These are phyloP conservation scores for Ilex paraguariensis DNA, from an alignment of 305 asterid genomes.

Conservation along the genomic window DNA sequence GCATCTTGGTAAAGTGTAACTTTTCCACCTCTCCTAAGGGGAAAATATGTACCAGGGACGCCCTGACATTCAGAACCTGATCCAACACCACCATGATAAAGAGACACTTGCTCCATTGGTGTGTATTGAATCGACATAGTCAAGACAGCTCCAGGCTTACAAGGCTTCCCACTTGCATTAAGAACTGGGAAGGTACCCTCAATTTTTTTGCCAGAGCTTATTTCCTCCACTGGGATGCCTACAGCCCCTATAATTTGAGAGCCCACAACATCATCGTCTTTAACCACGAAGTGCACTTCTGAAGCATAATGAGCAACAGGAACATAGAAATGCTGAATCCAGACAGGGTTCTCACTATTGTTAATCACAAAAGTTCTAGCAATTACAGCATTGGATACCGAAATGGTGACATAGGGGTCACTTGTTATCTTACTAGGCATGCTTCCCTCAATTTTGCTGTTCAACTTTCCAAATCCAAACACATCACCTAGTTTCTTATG, in stretches of 20 bases:
- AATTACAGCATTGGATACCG: conserved; percentile 63
- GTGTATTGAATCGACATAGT: conserved; percentile 64
- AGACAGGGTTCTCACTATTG: conserved; percentile 66
- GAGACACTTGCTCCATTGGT: conserved; percentile 48
- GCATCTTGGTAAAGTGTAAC: conserved; percentile 89
- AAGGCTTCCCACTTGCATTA: conserved; percentile 52
- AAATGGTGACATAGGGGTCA: conserved; percentile 80
- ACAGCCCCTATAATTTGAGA: conserved; percentile 86
- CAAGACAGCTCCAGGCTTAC: conserved; percentile 59
- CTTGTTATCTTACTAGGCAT: conserved; percentile 40
- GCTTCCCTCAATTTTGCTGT: conserved; percentile 40
- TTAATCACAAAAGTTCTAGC: conserved; percentile 71
- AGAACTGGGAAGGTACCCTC: conserved; percentile 65
- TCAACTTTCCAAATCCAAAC: conserved; percentile 38
- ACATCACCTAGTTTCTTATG: conserved; percentile 10
- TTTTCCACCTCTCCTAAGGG: conserved; percentile 62
- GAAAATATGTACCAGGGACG: conserved; percentile 84
- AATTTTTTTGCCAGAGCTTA: conserved; percentile 39
- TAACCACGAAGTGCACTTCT: conserved; percentile 85
- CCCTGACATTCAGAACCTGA: conserved; percentile 49
- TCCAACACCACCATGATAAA: conserved; percentile 81
- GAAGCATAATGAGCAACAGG: conserved; percentile 88
- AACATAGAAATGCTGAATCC: conserved; percentile 79
- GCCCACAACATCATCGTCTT: conserved; percentile 82
- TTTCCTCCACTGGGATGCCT: conserved; percentile 66